Percentiles rank a stretch among this genome's conserved stretches.
These are phyloP conservation scores for Dactylonectria macrodidyma DNA, from an alignment of 2,329 filamentous ascomycete genomes.

Conservation along the genomic window DNA sequence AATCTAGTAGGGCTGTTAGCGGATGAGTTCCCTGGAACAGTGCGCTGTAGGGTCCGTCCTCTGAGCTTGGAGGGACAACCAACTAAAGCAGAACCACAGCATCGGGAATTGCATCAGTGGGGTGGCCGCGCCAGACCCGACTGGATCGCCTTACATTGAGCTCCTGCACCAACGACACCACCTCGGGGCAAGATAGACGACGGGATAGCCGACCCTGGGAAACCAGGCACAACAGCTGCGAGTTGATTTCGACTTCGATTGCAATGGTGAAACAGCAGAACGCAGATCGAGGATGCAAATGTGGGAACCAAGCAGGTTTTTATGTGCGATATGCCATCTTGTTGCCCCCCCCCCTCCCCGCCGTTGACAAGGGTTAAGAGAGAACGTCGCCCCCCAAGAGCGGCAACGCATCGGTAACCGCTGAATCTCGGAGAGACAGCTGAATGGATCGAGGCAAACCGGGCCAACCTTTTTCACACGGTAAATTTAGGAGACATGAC, in stretches of 20 bases:
- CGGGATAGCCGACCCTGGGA: neutral
- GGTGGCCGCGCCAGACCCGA: neutral
- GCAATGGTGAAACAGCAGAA: neutral
- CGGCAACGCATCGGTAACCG: neutral
- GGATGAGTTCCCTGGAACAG: constrained; percentile 1
- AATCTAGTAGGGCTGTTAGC: constrained; percentile 30
- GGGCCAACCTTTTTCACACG: neutral
- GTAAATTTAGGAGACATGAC: neutral
- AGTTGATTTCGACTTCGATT: constrained; percentile 1
- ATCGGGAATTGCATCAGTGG: constrained; percentile 17
- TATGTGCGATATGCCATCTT: neutral
- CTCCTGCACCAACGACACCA: constrained; percentile 22
- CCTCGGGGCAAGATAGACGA: constrained; percentile 3
- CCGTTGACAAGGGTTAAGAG: neutral
- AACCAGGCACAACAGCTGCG: neutral
- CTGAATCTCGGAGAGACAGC: neutral
- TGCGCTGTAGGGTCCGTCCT: constrained; percentile 4
- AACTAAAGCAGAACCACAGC: neutral
- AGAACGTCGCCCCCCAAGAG: neutral
- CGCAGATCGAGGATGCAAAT: constrained; percentile 4
- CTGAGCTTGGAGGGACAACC: neutral
- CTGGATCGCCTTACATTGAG: constrained; percentile 13
- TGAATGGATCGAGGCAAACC: neutral
- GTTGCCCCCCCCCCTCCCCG: no score
- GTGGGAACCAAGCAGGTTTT: constrained; percentile 22